Evolutionary conservation across 371 early-diverging fungal genomes (phyloP).

Genomic region (Conidiobolus incongruus): DNA sequence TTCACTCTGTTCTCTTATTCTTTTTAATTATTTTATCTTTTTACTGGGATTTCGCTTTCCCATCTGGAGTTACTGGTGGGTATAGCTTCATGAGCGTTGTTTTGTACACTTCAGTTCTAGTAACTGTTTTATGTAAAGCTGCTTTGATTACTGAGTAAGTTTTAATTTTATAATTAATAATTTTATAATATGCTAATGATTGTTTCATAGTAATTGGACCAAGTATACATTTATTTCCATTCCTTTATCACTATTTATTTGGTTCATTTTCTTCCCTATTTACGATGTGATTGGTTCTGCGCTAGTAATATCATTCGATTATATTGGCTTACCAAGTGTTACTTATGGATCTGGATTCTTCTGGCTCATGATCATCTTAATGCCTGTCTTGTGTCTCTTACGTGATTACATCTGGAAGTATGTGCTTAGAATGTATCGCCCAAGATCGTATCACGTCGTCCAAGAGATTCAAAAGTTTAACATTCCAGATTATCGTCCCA

Average conservation of each 20-base stretch:
- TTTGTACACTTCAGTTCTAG: slow-evolving; percentile 53
- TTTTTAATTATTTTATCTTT: slow-evolving; percentile 15
- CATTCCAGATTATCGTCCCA: slow-evolving; percentile 91
- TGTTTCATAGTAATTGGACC: slow-evolving; percentile 37
- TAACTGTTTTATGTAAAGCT: slow-evolving; percentile 60
- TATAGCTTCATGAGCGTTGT: slow-evolving; percentile 61
- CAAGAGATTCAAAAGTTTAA: slow-evolving; percentile 96
- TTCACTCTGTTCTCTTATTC: slow-evolving; percentile 50
- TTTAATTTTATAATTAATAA: background rate
- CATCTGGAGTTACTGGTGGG: slow-evolving; percentile 37
- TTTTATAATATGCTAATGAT: background rate
- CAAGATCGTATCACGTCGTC: slow-evolving; percentile 74
- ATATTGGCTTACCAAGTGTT: slow-evolving; percentile 48
- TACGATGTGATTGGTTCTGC: slow-evolving; percentile 59
- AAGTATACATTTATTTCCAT: slow-evolving; percentile 64
- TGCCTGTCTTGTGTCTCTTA: slow-evolving; percentile 58
- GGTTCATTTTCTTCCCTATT: slow-evolving; percentile 67
- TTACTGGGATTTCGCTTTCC: slow-evolving; percentile 28
- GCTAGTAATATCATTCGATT: slow-evolving; percentile 52
- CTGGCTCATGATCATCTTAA: slow-evolving; percentile 62
- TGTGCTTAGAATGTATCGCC: slow-evolving; percentile 52
- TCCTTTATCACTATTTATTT: slow-evolving; percentile 65
- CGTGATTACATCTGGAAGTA: slow-evolving; percentile 87
- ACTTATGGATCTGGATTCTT: slow-evolving; percentile 58
- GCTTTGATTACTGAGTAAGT: slow-evolving; percentile 58